Base-by-base conservation (phyloP, 1,284 basidiomycete species). In the Cutaneotrichosporon mucoides region DNA sequence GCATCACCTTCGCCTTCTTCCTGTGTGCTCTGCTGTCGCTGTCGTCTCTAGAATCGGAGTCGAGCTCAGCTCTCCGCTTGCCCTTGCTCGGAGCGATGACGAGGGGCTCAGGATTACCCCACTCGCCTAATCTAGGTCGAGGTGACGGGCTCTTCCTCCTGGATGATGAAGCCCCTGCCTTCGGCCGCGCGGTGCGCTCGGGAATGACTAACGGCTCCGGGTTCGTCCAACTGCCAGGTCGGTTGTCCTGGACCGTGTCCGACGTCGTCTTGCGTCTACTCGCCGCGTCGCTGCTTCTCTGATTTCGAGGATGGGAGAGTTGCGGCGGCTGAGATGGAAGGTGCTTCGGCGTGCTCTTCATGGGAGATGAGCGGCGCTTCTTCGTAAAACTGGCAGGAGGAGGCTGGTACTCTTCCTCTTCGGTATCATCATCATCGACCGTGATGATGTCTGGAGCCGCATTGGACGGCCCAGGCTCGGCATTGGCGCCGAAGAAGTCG, bases 31-130 rank as follows among this genome's bases (percentile, higher is more conserved):
- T 36, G 13, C 10, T 33, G 46, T 33, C 13, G 10, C 24, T 33
- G 46, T 3, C n/a, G 24, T 11, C 16, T 37, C 16, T 15, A 13
- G 16, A 24, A 24, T 24, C 24, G 24, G 24, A 24, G 24, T 24
- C 24, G 24, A 24, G 24, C 24, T 24, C 9, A 5, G 16, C 38
- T 41, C 5, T 12, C 10, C 42, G 42, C 33, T 13, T 48, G 33
- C 6, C 46, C 46, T 34, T 49, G 47, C 5, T 24, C 24, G 24
- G 24, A 24, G 24, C 24, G 7, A 49, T 15, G 2, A 51, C 24
- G 16, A 61, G 33, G 2, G 53, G 62, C 13, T 58, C 56, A 13
- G 48, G 44, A 46, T 64, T 64, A n/a, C 51, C 59, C 62, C 62
- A 64, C 15, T 50, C 33, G 33, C 62, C 62, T 8, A 43, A 57